Evolutionary conservation across 192 early-diverging fungal genomes (phyloP).

Genomic region (Gaertneriomyces sp.): DNA sequence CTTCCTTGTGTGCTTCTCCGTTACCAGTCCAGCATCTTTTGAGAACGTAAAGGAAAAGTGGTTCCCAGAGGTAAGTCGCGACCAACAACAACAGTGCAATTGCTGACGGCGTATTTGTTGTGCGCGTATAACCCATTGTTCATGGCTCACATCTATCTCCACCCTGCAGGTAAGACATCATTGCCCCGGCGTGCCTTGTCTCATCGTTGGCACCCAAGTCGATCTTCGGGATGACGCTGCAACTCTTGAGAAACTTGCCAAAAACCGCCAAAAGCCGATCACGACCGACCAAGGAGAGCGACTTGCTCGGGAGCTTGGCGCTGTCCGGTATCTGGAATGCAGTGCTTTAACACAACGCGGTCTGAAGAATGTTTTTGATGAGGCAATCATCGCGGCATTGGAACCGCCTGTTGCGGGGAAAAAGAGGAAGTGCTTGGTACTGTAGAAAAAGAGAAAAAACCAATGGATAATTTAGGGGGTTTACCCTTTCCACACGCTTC

Average conservation of each 20-base stretch:
- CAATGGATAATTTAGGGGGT: no score
- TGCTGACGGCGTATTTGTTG: not conserved
- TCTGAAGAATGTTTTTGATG: constrained; percentile 94
- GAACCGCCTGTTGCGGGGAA: constrained; percentile 81
- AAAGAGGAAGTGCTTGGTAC: constrained; percentile 71
- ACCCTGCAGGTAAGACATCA: constrained; percentile 70
- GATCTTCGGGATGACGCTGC: constrained; percentile 86
- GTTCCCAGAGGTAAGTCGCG: constrained; percentile 76
- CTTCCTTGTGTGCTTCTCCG: constrained; percentile 91
- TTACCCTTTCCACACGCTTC: no score
- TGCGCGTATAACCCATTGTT: not conserved
- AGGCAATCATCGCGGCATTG: constrained; percentile 94
- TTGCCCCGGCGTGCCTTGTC: constrained; percentile 90
- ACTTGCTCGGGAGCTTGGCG: constrained; percentile 75
- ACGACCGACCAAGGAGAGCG: constrained; percentile 73
- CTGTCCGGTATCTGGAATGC: constrained; percentile 93
- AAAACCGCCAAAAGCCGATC: constrained; percentile 81
- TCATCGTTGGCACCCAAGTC: constrained; percentile 90
- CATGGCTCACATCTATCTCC: not conserved
- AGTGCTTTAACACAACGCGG: constrained; percentile 88
- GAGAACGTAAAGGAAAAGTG: constrained; percentile 96
- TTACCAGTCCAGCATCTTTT: constrained; percentile 86
- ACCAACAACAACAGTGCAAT: not conserved
- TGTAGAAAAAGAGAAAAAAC: constrained; percentile 46
- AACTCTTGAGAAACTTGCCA: constrained; percentile 72